phyloP scores from a whole-genome alignment of 345 rosid genomes.

The Microthlaspi erraticum region DNA sequence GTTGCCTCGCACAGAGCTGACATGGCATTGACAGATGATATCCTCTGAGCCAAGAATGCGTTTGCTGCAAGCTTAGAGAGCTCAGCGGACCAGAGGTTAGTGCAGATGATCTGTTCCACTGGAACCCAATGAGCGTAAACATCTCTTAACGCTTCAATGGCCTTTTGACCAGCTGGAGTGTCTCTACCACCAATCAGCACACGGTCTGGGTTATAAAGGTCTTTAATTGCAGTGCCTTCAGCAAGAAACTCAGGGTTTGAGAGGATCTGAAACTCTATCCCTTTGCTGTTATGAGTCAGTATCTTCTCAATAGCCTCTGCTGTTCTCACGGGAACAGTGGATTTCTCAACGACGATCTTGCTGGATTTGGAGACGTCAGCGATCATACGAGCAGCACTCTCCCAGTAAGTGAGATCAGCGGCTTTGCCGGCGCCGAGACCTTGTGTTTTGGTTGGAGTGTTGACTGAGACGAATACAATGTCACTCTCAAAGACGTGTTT shows the following conservation, averaged over 20 bases:
- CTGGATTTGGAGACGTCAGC: constrained; percentile 76
- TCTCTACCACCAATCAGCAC: constrained; percentile 79
- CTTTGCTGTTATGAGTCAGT: constrained; percentile 70
- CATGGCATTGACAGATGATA: constrained; percentile 79
- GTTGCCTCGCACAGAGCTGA: constrained; percentile 80
- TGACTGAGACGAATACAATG: constrained; percentile 75
- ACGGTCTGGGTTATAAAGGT: constrained; percentile 63
- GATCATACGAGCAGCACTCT: constrained; percentile 81
- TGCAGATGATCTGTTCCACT: constrained; percentile 60
- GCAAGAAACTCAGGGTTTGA: constrained; percentile 83
- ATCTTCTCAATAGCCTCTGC: constrained; percentile 82
- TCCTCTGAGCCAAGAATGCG: constrained; percentile 75
- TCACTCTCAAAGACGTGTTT: constrained; percentile 65
- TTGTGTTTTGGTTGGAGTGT: constrained; percentile 75
- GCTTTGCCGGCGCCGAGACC: constrained; percentile 86
- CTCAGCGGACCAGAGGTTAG: constrained; percentile 83
- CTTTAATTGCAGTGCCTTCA: constrained; percentile 71
- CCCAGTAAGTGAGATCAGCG: constrained; percentile 83
- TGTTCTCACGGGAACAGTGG: constrained; percentile 75
- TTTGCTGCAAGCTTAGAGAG: constrained; percentile 81
- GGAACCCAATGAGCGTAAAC: constrained; percentile 83
- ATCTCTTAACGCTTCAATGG: constrained; percentile 56
- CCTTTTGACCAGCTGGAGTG: constrained; percentile 62
- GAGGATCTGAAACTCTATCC: constrained; percentile 71
- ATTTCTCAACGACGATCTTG: constrained; percentile 78